Evolutionary conservation across 2,329 filamentous ascomycete genomes (phyloP).

Genomic region (Xylaria sp.): DNA sequence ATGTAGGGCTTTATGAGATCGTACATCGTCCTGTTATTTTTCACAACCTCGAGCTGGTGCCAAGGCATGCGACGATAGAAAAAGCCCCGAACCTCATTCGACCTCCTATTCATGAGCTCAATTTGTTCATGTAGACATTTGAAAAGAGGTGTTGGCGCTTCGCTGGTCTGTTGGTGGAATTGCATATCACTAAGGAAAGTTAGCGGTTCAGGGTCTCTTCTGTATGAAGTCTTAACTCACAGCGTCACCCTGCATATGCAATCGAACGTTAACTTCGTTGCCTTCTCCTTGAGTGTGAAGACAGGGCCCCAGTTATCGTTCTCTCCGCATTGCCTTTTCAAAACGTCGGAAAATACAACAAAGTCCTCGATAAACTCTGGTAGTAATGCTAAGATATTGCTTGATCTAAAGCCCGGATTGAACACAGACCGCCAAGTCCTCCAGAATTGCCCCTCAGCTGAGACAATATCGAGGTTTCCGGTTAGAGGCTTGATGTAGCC

Average conservation of each 20-base stretch:
- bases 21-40: neutral
- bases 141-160: neutral
- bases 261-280: slow-evolving; percentile 52
- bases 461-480: slow-evolving; percentile 45
- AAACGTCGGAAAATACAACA: slow-evolving; percentile 46
- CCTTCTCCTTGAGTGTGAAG: slow-evolving; percentile 47
- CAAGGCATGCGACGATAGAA: neutral
- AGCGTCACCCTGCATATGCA: slow-evolving; percentile 50
- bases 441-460: slow-evolving; percentile 48
- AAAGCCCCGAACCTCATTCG: neutral
- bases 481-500: slow-evolving; percentile 44
- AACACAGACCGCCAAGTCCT: slow-evolving; percentile 44
- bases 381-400: slow-evolving; percentile 48
- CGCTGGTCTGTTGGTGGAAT: neutral
- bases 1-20: neutral
- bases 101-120: neutral
- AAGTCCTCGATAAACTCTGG: slow-evolving; percentile 52
- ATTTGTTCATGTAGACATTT: neutral
- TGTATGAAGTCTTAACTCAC: slow-evolving; percentile 35
- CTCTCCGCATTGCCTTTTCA: slow-evolving; percentile 41
- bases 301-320: slow-evolving; percentile 44
- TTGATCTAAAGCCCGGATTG: slow-evolving; percentile 50
- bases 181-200: neutral
- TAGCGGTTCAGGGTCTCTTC: neutral
- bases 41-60: neutral